Evolutionary conservation across 306 rosid genomes (phyloP).

Genomic region (Vigna reflexopilosa): DNA sequence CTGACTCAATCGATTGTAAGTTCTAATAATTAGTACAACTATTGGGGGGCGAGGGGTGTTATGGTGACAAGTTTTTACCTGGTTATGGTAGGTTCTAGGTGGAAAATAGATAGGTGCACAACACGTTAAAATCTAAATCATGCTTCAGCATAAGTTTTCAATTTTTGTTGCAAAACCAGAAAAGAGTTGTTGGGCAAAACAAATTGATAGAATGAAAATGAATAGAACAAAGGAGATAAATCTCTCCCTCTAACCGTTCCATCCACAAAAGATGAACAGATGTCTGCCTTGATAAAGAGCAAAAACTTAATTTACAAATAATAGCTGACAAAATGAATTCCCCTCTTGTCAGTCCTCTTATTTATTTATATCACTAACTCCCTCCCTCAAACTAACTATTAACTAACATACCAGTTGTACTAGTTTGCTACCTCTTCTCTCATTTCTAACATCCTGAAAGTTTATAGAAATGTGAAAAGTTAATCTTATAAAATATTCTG

Average conservation of each 20-base stretch:
- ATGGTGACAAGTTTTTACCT: slow-evolving; percentile 2
- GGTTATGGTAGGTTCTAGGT: slow-evolving; percentile 5
- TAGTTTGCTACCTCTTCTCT: slow-evolving; percentile 4
- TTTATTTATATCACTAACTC: not conserved
- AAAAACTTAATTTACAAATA: not conserved
- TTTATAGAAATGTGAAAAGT: not conserved
- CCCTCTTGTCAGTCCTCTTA: not conserved
- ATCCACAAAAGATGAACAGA: not conserved
- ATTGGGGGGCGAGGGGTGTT: not conserved
- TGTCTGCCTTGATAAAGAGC: not conserved
- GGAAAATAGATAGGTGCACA: not conserved
- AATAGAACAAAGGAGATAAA: not conserved
- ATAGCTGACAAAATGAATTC: not conserved
- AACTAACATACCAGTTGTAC: not conserved
- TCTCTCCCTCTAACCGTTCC: not conserved
- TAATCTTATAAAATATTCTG: slow-evolving; percentile 17
- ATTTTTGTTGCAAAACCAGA: not conserved
- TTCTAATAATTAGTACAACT: slow-evolving; percentile 8
- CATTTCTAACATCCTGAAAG: not conserved
- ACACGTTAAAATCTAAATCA: not conserved
- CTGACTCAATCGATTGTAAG: not conserved
- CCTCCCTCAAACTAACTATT: not conserved
- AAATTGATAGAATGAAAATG: not conserved
- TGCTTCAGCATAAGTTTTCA: not conserved
- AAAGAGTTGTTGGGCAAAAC: not conserved